A percentile compares a stretch with the other conserved stretches of the same genome.
Conservation (phyloP, 176 grass and related monocot species). For the Panicum miliaceum region DNA sequence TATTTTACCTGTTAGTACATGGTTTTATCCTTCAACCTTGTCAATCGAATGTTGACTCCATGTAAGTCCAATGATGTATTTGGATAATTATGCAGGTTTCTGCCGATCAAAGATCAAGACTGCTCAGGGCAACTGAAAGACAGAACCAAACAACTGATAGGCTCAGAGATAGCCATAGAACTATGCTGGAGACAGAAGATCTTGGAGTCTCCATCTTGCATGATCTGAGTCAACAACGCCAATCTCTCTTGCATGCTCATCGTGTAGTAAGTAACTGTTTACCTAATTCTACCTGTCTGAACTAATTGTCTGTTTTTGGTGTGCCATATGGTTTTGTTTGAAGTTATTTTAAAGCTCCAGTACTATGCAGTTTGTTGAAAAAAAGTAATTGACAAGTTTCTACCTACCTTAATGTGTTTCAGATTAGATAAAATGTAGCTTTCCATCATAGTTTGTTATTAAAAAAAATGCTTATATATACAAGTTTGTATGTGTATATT, state of each 20-base stretch:
- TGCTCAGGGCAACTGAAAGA: conserved; percentile 71
- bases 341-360: background rate
- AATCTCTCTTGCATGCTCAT: conserved; percentile 83
- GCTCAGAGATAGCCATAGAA: conserved; percentile 77
- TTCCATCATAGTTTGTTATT: background rate
- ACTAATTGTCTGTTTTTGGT: background rate
- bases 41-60: conserved; percentile 13
- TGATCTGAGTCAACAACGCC: conserved; percentile 82
- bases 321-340: background rate
- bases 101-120: conserved; percentile 82
- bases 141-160: conserved; percentile 71
- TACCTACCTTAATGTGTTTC: conserved; percentile 8
- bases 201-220: conserved; percentile 96
- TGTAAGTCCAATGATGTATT: conserved; percentile 6
- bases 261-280: conserved; percentile 59
- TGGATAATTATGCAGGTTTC: conserved; percentile 52
- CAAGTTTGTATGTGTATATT: conserved; percentile 5
- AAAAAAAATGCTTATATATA: conserved; percentile 18
- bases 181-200: conserved; percentile 92
- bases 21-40: background rate
- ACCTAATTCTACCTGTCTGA: conserved; percentile 18
- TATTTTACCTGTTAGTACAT: conserved; percentile 33
- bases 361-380: conserved; percentile 31
- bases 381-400: conserved; percentile 10
- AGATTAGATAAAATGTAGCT: background rate